Conservation (phyloP, 129 eudicot genomes). For the Erigeron canadensis region DNA sequence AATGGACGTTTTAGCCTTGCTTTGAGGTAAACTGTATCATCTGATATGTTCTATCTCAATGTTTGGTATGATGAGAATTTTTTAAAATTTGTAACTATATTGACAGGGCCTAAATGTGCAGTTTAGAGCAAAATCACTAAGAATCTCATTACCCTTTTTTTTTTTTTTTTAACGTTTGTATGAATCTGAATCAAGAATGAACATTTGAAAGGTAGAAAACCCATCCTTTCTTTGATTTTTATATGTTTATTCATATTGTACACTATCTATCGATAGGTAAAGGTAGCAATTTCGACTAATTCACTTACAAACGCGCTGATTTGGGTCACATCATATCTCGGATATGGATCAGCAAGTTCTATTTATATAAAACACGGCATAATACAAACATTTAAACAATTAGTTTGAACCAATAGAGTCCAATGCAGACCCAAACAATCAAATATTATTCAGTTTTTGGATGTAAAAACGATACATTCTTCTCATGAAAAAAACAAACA, state of each 20-base stretch:
- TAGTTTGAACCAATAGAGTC: conserved; percentile 10
- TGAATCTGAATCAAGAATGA: conserved; percentile 1
- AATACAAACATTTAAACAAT: too few species aligned
- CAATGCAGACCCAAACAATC: conserved; percentile 2
- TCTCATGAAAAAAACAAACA: conserved; percentile 2
- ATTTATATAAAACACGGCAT: too few species aligned
- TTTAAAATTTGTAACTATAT: conserved; percentile 35
- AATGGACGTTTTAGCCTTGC: conserved; percentile 59
- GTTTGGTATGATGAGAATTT: too few species aligned
- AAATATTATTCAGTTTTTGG: conserved; percentile 12
- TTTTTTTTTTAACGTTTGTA: background rate
- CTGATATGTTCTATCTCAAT: conserved; percentile 12
- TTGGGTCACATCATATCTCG: background rate
- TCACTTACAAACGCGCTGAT: too few species aligned
- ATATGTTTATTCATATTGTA: background rate
- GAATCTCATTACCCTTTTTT: background rate
- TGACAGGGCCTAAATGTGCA: conserved; percentile 30
- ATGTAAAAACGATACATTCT: background rate
- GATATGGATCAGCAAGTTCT: background rate
- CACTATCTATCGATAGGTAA: background rate
- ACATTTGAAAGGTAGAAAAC: background rate
- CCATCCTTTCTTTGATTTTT: background rate
- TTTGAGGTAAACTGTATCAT: conserved; percentile 27
- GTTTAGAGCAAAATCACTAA: conserved; percentile 13
- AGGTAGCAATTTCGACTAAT: background rate